A percentile compares a stretch with the other conserved stretches of the same genome.
phyloP scores from a whole-genome alignment of 768 basidiomycete species.

The Agaricus blazei region DNA sequence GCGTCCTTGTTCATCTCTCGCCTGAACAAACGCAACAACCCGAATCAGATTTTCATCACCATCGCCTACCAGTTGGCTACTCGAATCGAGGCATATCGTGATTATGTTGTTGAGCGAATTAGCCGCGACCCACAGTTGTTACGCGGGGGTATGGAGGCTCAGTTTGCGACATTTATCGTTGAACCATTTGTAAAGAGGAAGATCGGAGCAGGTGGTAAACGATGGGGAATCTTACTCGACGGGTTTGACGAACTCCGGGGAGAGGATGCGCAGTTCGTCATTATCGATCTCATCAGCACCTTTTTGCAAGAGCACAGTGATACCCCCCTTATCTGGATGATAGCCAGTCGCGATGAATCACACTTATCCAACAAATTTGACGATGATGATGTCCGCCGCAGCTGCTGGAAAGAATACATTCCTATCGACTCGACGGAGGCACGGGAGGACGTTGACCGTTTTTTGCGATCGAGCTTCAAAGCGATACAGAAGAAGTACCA shows the following conservation, averaged over 20 bases:
- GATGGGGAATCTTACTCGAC: neutral
- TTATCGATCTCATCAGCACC: neutral
- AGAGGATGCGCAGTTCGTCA: neutral
- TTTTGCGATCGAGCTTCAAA: neutral
- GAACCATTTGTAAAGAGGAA: neutral
- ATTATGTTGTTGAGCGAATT: neutral
- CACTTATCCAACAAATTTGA: neutral
- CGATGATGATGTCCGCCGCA: neutral
- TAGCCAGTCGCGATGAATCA: neutral
- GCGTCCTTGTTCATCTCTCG: neutral
- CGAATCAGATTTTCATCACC: neutral
- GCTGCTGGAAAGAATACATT: neutral
- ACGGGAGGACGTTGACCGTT: neutral
- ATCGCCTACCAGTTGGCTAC: neutral
- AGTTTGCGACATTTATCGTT: neutral
- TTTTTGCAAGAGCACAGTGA: neutral
- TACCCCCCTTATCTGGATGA: neutral
- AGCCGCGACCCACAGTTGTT: neutral
- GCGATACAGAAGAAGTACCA: neutral
- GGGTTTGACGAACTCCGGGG: neutral
- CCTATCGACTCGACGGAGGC: neutral
- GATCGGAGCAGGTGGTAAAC: neutral
- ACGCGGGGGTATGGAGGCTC: neutral
- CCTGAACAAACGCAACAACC: neutral
- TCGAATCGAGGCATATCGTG: neutral